Evolutionary conservation across 306 rosid species (phyloP), one percentile per base, ranked within the genome.

Genomic region (Albizia julibrissin): DNA sequence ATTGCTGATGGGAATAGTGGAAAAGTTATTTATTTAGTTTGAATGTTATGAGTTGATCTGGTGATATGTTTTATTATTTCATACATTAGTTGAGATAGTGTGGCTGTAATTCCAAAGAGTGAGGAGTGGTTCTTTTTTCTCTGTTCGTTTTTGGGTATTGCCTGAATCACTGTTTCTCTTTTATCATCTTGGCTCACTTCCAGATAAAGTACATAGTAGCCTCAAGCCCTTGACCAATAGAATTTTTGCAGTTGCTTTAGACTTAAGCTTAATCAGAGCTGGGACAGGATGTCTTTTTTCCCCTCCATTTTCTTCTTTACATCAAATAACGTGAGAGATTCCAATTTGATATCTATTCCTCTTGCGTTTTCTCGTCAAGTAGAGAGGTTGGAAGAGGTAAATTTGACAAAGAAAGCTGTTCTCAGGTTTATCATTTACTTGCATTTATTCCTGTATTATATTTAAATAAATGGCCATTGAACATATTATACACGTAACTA

Each of bases 301-400:
- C 56, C n/a, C n/a, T n/a, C n/a, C n/a, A n/a, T 62, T 72, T 62
- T 65, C 50, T 66, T 80, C 27, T 46, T 46, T 56, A 34, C 75
- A 14, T 81, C 26, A 37, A 68, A 49, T 77, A 33, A 14, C 33
- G 34, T 82, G 58, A 70, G 67, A 39, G 59, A 43, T 74, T 65
- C 66, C 42, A 49, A 76, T 85, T 86, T 90, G 85, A 90, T 85
- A 75, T 75, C 47, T 82, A 78, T 62, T 87, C 86, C 80, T 85
- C 89, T 79, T 86, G 84, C 84, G 72, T 83, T 86, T 75, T 90
- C 77, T 78, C 91, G 84, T 92, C 87, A 78, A 78, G 72, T 79
- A 81, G 86, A 76, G 80, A 88, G 77, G 85, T 89, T 86, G 50
- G 85, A 90, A 81, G 88, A 70, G 87, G 76, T 79, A 69, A 50